Conservation (phyloP, 148 eudicot genomes). For the Nepenthes mirabilis region DNA sequence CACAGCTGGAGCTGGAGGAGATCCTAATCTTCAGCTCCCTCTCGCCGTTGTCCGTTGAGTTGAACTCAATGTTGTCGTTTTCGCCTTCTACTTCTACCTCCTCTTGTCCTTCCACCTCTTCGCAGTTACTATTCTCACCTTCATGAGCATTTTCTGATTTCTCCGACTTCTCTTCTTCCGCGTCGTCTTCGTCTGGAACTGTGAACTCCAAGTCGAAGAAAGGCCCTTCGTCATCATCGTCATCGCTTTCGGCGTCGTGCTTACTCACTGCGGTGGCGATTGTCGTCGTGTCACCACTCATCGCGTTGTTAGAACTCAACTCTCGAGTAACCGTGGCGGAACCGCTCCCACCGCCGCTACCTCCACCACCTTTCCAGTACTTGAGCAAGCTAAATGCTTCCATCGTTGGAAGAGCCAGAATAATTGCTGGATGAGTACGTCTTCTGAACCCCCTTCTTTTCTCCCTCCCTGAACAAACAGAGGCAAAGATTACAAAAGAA, state of each 20-base stretch:
- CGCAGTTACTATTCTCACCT: not conserved
- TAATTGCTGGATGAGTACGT: constrained; percentile 1
- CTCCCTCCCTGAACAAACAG: not conserved
- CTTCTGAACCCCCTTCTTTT: not conserved
- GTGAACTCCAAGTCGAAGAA: constrained; percentile 75
- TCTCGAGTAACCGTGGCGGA: not conserved
- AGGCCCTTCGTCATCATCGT: constrained; percentile 29
- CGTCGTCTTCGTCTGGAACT: constrained; percentile 21
- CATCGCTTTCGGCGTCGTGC: constrained; percentile 13
- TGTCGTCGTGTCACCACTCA: constrained; percentile 3
- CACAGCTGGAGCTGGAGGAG: not conserved
- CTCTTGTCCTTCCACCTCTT: not conserved
- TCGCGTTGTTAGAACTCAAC: not conserved
- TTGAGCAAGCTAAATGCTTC: constrained; percentile 77
- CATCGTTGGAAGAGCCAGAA: constrained; percentile 86
- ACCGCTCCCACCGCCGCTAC: constrained; percentile 2
- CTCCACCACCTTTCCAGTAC: constrained; percentile 44
- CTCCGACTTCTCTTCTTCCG: not conserved
- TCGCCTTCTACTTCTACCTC: constrained; percentile 6
- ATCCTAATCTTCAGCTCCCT: constrained; percentile 18
- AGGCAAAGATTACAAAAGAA: not conserved
- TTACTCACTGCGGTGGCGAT: constrained; percentile 16
- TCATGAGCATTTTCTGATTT: not conserved
- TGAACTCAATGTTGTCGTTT: constrained; percentile 4
- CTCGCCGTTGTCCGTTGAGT: constrained; percentile 5